These are phyloP conservation scores for Talaromyces piceae DNA, from an alignment of 2,329 filamentous ascomycete genomes.

Conservation along the genomic window DNA sequence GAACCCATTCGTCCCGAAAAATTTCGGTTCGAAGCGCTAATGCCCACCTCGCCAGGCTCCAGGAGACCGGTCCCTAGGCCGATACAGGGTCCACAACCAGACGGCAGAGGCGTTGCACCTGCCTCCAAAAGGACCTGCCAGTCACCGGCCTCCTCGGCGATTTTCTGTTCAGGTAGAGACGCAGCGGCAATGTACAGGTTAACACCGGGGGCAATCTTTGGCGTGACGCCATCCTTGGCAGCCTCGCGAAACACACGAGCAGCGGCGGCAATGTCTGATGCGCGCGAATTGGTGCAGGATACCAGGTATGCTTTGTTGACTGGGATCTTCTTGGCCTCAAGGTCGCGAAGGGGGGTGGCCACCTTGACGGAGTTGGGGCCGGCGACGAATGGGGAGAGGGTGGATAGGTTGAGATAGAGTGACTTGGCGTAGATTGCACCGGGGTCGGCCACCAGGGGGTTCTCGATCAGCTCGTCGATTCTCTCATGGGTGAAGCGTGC, in stretches of 20 bases:
- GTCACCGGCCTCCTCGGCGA: conserved; percentile 71
- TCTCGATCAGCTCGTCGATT: conserved; percentile 64
- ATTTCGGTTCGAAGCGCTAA: conserved; percentile 77
- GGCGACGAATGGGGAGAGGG: conserved; percentile 73
- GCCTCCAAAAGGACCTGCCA: conserved; percentile 79
- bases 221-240: conserved; percentile 53
- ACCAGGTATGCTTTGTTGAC: conserved; percentile 82
- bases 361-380: conserved; percentile 91
- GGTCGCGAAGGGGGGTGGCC: conserved; percentile 65
- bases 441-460: conserved; percentile 62
- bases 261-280: conserved; percentile 73
- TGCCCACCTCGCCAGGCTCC: conserved; percentile 78
- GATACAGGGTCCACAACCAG: conserved; percentile 79
- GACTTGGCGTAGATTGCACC: conserved; percentile 77
- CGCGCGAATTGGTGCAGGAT: conserved; percentile 79
- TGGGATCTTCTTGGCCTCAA: conserved; percentile 66
- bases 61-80: conserved; percentile 73
- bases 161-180: conserved; percentile 66
- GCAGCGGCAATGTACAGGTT: conserved; percentile 87
- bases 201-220: conserved; percentile 68
- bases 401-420: conserved; percentile 73
- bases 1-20: conserved; percentile 89
- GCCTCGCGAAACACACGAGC: conserved; percentile 80
- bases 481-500: conserved; percentile 62
- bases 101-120: conserved; percentile 63